A percentile compares a stretch with the other conserved stretches of the same genome.
These are phyloP conservation scores for Lodderomyces margitis DNA, from an alignment of 1,139 yeast genomes.

Conservation along the genomic window DNA sequence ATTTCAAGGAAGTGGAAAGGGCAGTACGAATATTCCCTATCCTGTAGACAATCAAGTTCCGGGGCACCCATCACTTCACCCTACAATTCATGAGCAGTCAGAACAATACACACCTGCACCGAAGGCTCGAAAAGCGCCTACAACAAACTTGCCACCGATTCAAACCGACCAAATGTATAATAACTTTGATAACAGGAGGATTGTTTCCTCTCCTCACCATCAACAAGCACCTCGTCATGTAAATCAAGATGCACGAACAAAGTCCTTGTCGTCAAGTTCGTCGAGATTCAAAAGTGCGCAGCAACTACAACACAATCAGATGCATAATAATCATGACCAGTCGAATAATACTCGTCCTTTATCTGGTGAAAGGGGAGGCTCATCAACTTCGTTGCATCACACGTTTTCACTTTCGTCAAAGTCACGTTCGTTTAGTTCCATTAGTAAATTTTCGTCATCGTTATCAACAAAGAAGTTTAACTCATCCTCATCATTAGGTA, in stretches of 20 bases:
- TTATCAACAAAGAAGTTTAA: constrained; percentile 42
- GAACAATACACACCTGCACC: constrained; percentile 7
- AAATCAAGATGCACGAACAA: constrained; percentile 21
- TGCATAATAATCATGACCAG: constrained; percentile 11
- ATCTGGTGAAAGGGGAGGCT: constrained; percentile 23
- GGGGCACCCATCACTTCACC: constrained; percentile 9
- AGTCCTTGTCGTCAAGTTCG: constrained; percentile 25
- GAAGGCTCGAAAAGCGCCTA: constrained; percentile 13
- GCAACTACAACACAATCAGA: constrained; percentile 10
- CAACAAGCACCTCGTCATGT: constrained; percentile 14
- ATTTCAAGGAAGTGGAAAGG: neutral
- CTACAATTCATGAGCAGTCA: constrained; percentile 11
- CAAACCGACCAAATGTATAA: constrained; percentile 17
- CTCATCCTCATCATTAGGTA: constrained; percentile 34
- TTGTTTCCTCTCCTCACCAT: constrained; percentile 26
- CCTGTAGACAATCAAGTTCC: constrained; percentile 6
- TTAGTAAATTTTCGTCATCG: constrained; percentile 38
- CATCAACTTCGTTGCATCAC: constrained; percentile 28
- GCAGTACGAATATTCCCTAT: constrained; percentile 3
- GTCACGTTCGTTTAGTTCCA: constrained; percentile 44
- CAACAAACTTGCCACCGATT: constrained; percentile 20
- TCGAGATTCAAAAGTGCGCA: constrained; percentile 12
- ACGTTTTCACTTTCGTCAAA: constrained; percentile 42
- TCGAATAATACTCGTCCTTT: constrained; percentile 13
- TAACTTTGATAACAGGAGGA: constrained; percentile 19